Percentiles rank a stretch among this genome's conserved stretches.
These are phyloP conservation scores for Plasmodium gaboni DNA, from an alignment of 169 alveolate species.

Conservation along the genomic window DNA sequence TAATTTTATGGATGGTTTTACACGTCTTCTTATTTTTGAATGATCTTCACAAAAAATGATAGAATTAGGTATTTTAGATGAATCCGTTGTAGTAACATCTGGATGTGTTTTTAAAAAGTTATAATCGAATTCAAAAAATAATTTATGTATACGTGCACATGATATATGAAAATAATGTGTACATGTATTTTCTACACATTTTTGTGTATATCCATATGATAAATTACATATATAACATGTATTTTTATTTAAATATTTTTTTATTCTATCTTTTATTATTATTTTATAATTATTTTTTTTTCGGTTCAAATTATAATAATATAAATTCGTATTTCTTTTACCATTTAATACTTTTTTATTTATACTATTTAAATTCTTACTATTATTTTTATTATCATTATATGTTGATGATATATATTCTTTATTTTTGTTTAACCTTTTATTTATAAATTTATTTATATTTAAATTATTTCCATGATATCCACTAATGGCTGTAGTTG, in stretches of 20 bases:
- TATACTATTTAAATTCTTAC: neutral
- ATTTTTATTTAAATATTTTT: conserved; percentile 45
- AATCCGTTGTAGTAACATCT: conserved; percentile 13
- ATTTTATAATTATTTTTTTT: conserved; percentile 64
- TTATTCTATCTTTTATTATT: conserved; percentile 62
- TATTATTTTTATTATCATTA: neutral
- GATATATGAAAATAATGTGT: conserved; percentile 62
- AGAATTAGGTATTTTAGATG: conserved; percentile 14
- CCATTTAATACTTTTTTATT: neutral
- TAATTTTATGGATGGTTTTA: conserved; percentile 42
- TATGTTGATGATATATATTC: neutral
- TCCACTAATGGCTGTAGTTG: neutral
- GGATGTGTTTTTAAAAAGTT: conserved; percentile 56
- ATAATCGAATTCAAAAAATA: conserved; percentile 67
- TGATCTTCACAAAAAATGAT: conserved; percentile 63
- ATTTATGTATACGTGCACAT: conserved; percentile 53
- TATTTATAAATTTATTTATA: neutral
- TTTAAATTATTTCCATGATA: neutral
- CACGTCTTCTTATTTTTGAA: conserved; percentile 49
- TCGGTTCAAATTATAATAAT: conserved; percentile 31
- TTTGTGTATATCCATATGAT: conserved; percentile 71
- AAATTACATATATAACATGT: conserved; percentile 60
- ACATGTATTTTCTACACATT: conserved; percentile 57
- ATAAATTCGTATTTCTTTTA: conserved; percentile 4
- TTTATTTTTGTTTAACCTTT: conserved; percentile 16